Conservation (phyloP, 1,284 basidiomycete genomes). For the Sphaerobolus stellatus region DNA sequence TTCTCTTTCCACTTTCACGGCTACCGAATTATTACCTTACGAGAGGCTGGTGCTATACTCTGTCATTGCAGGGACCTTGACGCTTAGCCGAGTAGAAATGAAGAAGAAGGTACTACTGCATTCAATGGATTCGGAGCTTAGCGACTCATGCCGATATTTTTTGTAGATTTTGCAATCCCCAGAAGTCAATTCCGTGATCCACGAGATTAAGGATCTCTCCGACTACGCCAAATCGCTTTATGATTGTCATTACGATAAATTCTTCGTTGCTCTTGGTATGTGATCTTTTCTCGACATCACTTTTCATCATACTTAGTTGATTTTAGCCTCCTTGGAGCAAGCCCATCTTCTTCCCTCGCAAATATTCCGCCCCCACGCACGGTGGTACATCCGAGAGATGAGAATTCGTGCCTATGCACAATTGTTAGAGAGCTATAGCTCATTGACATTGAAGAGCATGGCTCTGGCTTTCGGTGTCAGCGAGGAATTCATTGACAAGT, state of each 20-base stretch:
- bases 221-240: slow-evolving; percentile 79
- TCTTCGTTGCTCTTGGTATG: slow-evolving; percentile 85
- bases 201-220: slow-evolving; percentile 66
- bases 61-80: slow-evolving; percentile 78
- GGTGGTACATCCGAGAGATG: slow-evolving; percentile 95
- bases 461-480: slow-evolving; percentile 89
- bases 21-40: slow-evolving; percentile 86
- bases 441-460: slow-evolving; percentile 87
- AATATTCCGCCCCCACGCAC: slow-evolving; percentile 81
- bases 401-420: slow-evolving; percentile 94
- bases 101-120: slow-evolving; percentile 79
- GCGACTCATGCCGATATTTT: background rate
- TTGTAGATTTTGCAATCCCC: slow-evolving; percentile 62
- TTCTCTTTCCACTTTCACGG: slow-evolving; percentile 92
- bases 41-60: slow-evolving; percentile 90
- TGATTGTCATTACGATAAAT: slow-evolving; percentile 92
- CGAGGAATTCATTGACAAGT: slow-evolving; percentile 86
- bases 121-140: background rate
- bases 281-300: slow-evolving; percentile 12
- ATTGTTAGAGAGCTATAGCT: slow-evolving; percentile 88
- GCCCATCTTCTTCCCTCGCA: slow-evolving; percentile 84
- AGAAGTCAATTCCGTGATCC: slow-evolving; percentile 71
- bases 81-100: slow-evolving; percentile 80
- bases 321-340: slow-evolving; percentile 82
- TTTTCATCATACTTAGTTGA: slow-evolving; percentile 1